Conservation (phyloP, 164 flowering plant genomes). For the Aristolochia contorta region DNA sequence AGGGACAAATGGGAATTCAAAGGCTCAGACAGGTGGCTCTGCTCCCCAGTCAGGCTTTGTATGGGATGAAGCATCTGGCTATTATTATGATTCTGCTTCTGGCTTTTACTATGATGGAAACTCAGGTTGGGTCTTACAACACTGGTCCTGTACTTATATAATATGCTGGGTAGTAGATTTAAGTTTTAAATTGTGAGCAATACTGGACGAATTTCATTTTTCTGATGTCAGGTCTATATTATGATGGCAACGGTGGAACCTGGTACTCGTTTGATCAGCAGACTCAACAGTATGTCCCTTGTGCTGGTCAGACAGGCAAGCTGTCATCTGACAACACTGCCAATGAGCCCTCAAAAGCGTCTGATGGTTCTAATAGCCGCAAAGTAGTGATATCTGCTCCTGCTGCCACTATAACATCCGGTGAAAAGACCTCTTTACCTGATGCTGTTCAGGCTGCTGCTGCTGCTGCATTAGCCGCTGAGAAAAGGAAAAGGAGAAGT, state of each 20-base stretch:
- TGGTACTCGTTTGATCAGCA: conserved; percentile 94
- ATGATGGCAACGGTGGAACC: conserved; percentile 79
- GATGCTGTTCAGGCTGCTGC: conserved; percentile 99
- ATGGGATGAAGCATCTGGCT: conserved; percentile 99
- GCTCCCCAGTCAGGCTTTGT: conserved; percentile 93
- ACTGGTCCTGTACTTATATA: no score
- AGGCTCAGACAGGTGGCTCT: conserved; percentile 37
- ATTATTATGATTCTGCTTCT: conserved; percentile 96
- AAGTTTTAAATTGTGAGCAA: no score
- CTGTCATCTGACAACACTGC: conserved; percentile 41
- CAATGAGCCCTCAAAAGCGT: conserved; percentile 38
- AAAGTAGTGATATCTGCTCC: conserved; percentile 95
- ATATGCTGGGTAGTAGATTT: no score
- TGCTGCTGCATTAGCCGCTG: conserved; percentile 91
- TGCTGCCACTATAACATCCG: conserved; percentile 61
- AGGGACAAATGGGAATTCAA: conserved; percentile 20
- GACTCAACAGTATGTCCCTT: conserved; percentile 80
- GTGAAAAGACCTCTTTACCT: conserved; percentile 71
- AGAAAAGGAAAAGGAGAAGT: conserved; percentile 91
- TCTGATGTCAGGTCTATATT: conserved; percentile 75
- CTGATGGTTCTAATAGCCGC: conserved; percentile 46
- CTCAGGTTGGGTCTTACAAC: conserved; percentile 40
- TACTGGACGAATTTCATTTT: background rate
- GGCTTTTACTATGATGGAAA: conserved; percentile 96
- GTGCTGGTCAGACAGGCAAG: conserved; percentile 51